Conservation (phyloP, 805 yeast genomes). For the Blastobotrys muscicola region DNA sequence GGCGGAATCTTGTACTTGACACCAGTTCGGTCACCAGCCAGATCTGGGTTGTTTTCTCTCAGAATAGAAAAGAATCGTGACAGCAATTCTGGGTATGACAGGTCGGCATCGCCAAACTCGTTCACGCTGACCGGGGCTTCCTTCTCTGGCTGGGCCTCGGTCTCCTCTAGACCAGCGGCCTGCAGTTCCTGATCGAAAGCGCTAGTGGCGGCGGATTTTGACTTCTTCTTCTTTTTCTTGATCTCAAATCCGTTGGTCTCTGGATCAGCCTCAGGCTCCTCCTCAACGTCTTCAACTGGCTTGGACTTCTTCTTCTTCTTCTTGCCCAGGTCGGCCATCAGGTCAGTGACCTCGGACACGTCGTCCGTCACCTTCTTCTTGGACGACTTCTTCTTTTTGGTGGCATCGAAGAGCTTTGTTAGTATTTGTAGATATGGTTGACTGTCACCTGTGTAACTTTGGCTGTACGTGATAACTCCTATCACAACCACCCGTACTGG, state of each 20-base stretch:
- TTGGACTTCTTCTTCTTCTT: slow-evolving; percentile 59
- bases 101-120: slow-evolving; percentile 38
- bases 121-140: slow-evolving; percentile 26
- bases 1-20: slow-evolving; percentile 95
- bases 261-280: slow-evolving; percentile 45
- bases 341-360: slow-evolving; percentile 41
- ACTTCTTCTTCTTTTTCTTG: slow-evolving; percentile 52
- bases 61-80: slow-evolving; percentile 78
- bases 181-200: slow-evolving; percentile 87
- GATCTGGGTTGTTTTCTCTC: slow-evolving; percentile 91
- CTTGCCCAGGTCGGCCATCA: slow-evolving; percentile 74
- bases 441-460: too few relatives aligned
- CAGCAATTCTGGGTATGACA: slow-evolving; percentile 68
- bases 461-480: too few relatives aligned
- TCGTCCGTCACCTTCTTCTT: slow-evolving; percentile 18
- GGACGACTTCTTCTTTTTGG: slow-evolving; percentile 31
- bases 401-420: slow-evolving; percentile 21
- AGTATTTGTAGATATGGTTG: too few relatives aligned
- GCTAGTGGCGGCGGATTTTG: slow-evolving; percentile 42
- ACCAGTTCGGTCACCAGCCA: slow-evolving; percentile 92
- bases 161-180: slow-evolving; percentile 74
- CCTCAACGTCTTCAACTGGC: slow-evolving; percentile 28
- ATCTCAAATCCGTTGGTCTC: slow-evolving; percentile 44
- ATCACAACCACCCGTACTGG: too few relatives aligned
- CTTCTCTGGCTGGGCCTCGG: slow-evolving; percentile 10